Percentiles rank a stretch among this genome's conserved stretches.
Evolutionary conservation across 108 stramenopile genomes (phyloP).

Genomic region (Nitzschia palea): DNA sequence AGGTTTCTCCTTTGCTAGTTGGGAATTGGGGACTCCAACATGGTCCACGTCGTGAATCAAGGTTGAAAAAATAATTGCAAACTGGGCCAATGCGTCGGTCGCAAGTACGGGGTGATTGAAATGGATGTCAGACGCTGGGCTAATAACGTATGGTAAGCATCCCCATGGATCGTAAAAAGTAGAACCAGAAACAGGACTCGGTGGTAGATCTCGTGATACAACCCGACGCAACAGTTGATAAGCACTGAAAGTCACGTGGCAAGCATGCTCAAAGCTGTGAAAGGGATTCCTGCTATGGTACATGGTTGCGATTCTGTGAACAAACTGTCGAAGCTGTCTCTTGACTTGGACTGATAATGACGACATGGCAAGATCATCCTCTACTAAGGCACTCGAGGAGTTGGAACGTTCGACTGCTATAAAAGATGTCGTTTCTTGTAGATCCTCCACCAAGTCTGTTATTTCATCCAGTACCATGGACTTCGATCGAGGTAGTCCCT

Average conservation of each 20-base stretch:
- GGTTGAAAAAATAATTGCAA: constrained; percentile 64
- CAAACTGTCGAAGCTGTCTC: constrained; percentile 19
- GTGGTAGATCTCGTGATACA: not conserved
- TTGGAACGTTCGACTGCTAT: not conserved
- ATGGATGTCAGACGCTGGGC: too few species aligned
- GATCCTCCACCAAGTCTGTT: not conserved
- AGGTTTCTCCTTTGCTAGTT: constrained; percentile 32
- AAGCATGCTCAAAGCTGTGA: constrained; percentile 33
- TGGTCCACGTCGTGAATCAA: constrained; percentile 68
- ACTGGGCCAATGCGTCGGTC: constrained; percentile 48
- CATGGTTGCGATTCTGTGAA: constrained; percentile 14
- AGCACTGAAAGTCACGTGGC: constrained; percentile 26
- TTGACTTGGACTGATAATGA: constrained; percentile 1
- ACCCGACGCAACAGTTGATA: constrained; percentile 25
- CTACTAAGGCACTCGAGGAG: not conserved
- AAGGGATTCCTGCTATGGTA: constrained; percentile 27
- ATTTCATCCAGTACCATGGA: not conserved
- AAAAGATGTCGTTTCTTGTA: not conserved
- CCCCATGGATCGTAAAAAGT: not conserved
- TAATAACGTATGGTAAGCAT: not conserved
- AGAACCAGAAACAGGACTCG: not conserved
- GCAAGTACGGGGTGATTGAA: not conserved
- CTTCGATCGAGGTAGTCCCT: not conserved
- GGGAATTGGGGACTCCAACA: constrained; percentile 35
- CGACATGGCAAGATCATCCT: not conserved